Conservation (phyloP, 108 stramenopile species). For the Cyclotella cryptica region DNA sequence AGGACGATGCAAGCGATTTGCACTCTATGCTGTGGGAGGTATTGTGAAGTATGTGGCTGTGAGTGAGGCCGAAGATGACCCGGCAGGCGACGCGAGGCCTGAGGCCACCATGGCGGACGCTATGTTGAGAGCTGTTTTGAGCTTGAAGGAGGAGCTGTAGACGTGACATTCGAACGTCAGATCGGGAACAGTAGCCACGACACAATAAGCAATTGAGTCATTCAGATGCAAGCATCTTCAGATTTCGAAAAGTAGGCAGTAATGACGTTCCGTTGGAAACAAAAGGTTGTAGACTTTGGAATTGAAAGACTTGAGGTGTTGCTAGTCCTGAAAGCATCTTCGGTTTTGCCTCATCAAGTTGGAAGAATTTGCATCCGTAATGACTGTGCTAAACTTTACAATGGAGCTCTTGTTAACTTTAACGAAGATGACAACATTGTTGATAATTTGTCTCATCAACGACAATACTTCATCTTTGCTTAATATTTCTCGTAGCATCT, state of each 20-base stretch:
- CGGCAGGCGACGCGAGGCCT: constrained; percentile 56
- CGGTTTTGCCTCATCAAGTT: neutral
- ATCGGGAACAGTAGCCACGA: too few relatives aligned
- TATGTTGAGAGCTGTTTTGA: constrained; percentile 50
- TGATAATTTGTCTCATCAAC: too few relatives aligned
- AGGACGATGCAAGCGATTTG: constrained; percentile 59
- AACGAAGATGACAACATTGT: too few relatives aligned
- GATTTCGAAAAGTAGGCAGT: constrained; percentile 17
- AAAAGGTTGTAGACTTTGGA: constrained; percentile 18
- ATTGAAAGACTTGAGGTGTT: neutral
- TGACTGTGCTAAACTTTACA: too few relatives aligned
- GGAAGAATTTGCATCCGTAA: neutral
- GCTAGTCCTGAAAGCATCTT: constrained; percentile 11
- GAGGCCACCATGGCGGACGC: constrained; percentile 40
- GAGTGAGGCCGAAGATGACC: constrained; percentile 54
- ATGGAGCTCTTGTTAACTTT: too few relatives aligned
- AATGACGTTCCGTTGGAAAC: constrained; percentile 44
- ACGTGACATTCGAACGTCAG: too few relatives aligned
- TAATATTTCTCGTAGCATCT: too few relatives aligned
- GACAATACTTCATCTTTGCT: too few relatives aligned
- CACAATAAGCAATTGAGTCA: neutral
- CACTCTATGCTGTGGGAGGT: constrained; percentile 50
- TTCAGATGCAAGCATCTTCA: constrained; percentile 3
- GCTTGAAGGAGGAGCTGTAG: constrained; percentile 46
- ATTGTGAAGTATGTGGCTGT: constrained; percentile 43